These are phyloP conservation scores for Laetiporus sulphureus DNA, from an alignment of 1,284 basidiomycete genomes.

Conservation along the genomic window DNA sequence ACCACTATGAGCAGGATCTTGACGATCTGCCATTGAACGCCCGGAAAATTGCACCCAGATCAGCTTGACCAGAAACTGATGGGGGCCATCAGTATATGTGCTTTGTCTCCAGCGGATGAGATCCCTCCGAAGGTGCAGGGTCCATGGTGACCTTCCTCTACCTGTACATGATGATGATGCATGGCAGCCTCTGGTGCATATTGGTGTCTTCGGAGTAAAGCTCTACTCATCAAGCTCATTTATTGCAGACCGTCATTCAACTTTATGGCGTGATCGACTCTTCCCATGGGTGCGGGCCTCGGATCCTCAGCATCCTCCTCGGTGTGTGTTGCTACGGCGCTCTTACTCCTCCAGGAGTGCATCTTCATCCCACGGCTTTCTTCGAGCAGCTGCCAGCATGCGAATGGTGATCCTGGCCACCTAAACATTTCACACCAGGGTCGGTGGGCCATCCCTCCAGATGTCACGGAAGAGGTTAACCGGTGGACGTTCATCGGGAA, in stretches of 20 bases:
- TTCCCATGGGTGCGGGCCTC: slow-evolving; percentile 94
- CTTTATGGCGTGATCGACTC: slow-evolving; percentile 83
- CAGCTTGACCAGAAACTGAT: slow-evolving; percentile 67
- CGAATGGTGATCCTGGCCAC: slow-evolving; percentile 37
- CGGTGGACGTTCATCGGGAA: slow-evolving; percentile 95
- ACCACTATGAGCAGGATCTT: slow-evolving; percentile 79
- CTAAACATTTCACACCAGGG: slow-evolving; percentile 59
- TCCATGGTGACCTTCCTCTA: slow-evolving; percentile 86
- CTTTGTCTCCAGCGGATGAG: slow-evolving; percentile 38
- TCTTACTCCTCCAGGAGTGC: slow-evolving; percentile 69
- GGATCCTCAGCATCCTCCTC: slow-evolving; percentile 97
- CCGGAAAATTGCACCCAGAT: slow-evolving; percentile 54
- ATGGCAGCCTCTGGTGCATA: slow-evolving; percentile 48
- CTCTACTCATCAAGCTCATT: no score
- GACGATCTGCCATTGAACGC: slow-evolving; percentile 81
- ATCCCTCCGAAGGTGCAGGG: slow-evolving; percentile 48
- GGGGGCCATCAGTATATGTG: slow-evolving; percentile 54
- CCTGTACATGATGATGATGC: slow-evolving; percentile 80
- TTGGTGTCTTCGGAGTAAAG: neutral
- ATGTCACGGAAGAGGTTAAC: slow-evolving; percentile 76
- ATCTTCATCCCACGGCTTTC: slow-evolving; percentile 48
- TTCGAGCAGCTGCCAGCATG: slow-evolving; percentile 33
- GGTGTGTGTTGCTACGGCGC: slow-evolving; percentile 75
- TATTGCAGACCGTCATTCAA: slow-evolving; percentile 73
- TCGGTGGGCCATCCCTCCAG: slow-evolving; percentile 51